phyloP scores from a whole-genome alignment of 2,329 filamentous ascomycete species.

The Aspergillus sp. region DNA sequence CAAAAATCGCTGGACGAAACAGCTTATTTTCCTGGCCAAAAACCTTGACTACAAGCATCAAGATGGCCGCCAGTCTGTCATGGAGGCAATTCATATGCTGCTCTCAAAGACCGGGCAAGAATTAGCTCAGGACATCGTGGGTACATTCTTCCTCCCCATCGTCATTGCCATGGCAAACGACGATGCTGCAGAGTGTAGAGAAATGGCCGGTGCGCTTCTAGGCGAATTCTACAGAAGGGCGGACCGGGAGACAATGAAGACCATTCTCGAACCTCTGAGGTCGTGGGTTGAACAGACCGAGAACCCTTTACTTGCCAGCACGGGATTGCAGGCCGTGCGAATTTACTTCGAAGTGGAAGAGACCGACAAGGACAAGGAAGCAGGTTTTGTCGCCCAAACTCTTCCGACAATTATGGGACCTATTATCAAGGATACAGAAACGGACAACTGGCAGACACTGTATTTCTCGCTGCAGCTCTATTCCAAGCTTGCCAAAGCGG shows the following conservation, averaged over 20 bases:
- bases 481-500: conserved; percentile 65
- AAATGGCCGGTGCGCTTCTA: conserved; percentile 76
- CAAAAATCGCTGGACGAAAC: conserved; percentile 83
- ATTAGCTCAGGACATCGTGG: conserved; percentile 76
- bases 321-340: conserved; percentile 77
- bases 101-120: conserved; percentile 80
- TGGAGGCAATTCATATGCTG: conserved; percentile 87
- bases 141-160: conserved; percentile 80
- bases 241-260: conserved; percentile 68
- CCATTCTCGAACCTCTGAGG: conserved; percentile 69
- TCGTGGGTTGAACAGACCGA: conserved; percentile 75
- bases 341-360: conserved; percentile 76
- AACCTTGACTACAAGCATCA: conserved; percentile 90
- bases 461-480: conserved; percentile 72
- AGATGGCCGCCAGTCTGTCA: conserved; percentile 84
- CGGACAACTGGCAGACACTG: conserved; percentile 66
- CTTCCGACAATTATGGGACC: conserved; percentile 55
- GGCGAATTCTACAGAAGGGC: conserved; percentile 78
- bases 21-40: conserved; percentile 82
- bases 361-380: conserved; percentile 66
- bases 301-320: conserved; percentile 67
- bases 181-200: conserved; percentile 78
- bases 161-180: conserved; percentile 87
- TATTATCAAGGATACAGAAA: conserved; percentile 50
- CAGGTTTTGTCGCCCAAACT: conserved; percentile 58